These are phyloP conservation scores for Physcomitrellopsis africana DNA, from an alignment of 225 moss, liverwort and hornwort species.

Conservation along the genomic window DNA sequence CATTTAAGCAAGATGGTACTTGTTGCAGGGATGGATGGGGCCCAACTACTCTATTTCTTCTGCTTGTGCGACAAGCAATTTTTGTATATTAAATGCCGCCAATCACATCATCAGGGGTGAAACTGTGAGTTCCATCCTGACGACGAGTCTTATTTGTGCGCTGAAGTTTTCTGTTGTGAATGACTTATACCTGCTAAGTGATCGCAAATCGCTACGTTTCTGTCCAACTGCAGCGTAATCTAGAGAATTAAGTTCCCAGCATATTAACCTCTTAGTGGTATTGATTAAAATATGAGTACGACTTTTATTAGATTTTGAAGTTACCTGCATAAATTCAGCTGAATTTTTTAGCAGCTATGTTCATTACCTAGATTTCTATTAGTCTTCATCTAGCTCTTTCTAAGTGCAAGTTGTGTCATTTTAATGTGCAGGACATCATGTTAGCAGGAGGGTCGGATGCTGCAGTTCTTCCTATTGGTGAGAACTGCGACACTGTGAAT, in stretches of 20 bases:
- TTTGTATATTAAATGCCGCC: conserved; percentile 96
- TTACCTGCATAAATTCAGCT: neutral
- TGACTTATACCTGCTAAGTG: neutral
- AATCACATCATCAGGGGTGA: conserved; percentile 98
- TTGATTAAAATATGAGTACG: conserved; percentile 1
- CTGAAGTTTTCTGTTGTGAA: neutral
- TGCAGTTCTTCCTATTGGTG: conserved; percentile 95
- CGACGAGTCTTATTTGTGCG: neutral
- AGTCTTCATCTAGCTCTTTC: neutral
- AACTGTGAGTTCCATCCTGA: conserved; percentile 68
- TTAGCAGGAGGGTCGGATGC: conserved; percentile 94
- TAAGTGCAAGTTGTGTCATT: neutral
- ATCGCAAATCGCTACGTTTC: neutral
- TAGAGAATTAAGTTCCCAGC: neutral
- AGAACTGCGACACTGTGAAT: conserved; percentile 17
- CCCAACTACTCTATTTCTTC: conserved; percentile 98
- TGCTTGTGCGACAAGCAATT: conserved; percentile 98
- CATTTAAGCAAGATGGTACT: conserved; percentile 17
- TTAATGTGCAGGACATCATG: conserved; percentile 80
- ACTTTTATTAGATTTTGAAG: neutral
- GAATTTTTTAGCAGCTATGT: neutral
- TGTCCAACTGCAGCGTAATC: neutral
- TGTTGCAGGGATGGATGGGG: conserved; percentile 95
- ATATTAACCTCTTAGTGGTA: neutral
- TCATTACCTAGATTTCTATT: neutral